Evolutionary conservation across 495 filamentous ascomycete genomes (phyloP), one percentile per base, ranked within the genome.

Genomic region (Friedmanniomyces endolithicus): DNA sequence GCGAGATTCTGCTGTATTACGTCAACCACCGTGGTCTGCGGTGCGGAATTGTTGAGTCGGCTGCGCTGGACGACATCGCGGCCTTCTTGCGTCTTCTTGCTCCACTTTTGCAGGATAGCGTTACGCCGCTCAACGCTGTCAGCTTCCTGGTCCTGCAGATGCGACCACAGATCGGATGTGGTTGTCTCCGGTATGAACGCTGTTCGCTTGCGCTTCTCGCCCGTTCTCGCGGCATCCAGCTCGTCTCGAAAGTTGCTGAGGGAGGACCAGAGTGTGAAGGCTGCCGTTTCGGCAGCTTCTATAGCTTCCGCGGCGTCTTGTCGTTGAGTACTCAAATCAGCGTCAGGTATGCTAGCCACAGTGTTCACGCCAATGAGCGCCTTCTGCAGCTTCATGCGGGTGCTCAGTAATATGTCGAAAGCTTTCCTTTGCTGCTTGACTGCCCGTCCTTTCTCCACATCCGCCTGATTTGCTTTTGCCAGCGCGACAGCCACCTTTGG

Each of bases 371-470:
- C 83, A 16, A 88, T 77, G 16, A 98, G 70, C 4, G 86, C 86
- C 67, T 96, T 95, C 63, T 98, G 92, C 8, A 98, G 71, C 53
- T 87, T 84, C 62, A 98, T 94, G 7, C 92, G 81, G 20, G 84
- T 77, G 68, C 92, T 89, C 19, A 98, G 76, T 2, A 97, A 78
- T 1, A 83, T 76, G 58, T 97, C 90, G 64, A 95, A 97, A 11
- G 82, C 82, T 48, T 79, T 80, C 50, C 87, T 78, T 67, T 98
- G 92, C 48, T 78, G 71, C 61, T 86, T 88, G 29, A 97, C 85
- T 1, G 90, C 90, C 55, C 72, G 72, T 22, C 92, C 92, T 72
- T 97, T 97, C 11, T 79, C 77, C 1, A 84, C 78, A 68, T 98
- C 92, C 45, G 78, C 78, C 64, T 84, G 80, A 37, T 82, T 85